Conservation (phyloP, 2,329 filamentous ascomycete species). For the Hypoxylon sp. region DNA sequence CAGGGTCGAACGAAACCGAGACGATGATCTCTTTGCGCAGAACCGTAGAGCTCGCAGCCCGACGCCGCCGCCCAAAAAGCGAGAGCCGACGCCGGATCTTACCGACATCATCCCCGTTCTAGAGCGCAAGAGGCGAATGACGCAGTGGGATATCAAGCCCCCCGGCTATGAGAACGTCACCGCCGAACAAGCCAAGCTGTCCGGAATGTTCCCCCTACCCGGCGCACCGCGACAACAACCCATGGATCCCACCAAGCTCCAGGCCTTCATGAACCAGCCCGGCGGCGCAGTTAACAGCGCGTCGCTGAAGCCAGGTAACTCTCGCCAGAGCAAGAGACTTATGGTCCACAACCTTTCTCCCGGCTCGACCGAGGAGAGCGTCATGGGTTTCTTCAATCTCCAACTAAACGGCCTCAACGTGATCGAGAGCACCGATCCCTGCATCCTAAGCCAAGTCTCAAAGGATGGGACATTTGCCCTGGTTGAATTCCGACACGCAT, state of each 20-base stretch:
- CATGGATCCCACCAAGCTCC: conserved; percentile 92
- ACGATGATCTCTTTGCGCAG: conserved; percentile 57
- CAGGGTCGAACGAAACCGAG: conserved; percentile 54
- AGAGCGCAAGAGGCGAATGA: conserved; percentile 89
- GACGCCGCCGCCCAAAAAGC: conserved; percentile 84
- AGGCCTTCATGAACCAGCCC: conserved; percentile 94
- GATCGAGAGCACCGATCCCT: conserved; percentile 82
- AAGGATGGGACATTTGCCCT: conserved; percentile 83
- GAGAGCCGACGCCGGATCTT: conserved; percentile 94
- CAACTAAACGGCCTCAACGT: conserved; percentile 98
- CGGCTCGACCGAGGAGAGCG: conserved; percentile 74
- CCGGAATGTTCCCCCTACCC: conserved; percentile 97
- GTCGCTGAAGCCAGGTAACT: conserved; percentile 90
- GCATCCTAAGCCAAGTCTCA: conserved; percentile 82
- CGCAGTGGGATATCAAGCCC: conserved; percentile 99
- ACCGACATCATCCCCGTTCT: conserved; percentile 84
- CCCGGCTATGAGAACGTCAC: conserved; percentile 98
- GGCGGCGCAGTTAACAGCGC: conserved; percentile 73
- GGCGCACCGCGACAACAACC: conserved; percentile 93
- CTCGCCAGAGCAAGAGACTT: conserved; percentile 91
- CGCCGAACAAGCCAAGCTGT: conserved; percentile 97
- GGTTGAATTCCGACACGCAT: conserved; percentile 86
- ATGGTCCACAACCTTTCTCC: conserved; percentile 84
- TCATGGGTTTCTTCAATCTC: conserved; percentile 91
- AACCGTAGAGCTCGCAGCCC: conserved; percentile 75